Evolutionary conservation across 495 filamentous ascomycete genomes (phyloP).

Genomic region (Penicillium taxi): DNA sequence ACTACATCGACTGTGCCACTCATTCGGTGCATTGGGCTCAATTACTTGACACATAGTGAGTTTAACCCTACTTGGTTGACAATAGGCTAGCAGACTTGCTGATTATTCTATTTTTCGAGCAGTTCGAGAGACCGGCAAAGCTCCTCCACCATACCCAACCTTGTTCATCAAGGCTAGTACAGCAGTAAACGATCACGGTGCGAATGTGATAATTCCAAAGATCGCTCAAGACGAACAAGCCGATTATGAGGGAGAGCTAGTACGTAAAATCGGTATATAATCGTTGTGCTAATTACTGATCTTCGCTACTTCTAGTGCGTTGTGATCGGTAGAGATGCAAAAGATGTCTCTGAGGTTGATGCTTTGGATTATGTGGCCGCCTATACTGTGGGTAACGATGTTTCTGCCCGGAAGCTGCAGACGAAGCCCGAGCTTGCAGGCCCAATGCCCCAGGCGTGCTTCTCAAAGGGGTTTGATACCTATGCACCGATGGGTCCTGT

Average conservation of each 20-base stretch:
- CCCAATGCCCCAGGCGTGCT: slow-evolving; percentile 62
- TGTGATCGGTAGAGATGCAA: slow-evolving; percentile 38
- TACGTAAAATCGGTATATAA: too few species aligned
- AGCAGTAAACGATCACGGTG: slow-evolving; percentile 33
- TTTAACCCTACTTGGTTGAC: neutral
- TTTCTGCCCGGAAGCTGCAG: slow-evolving; percentile 42
- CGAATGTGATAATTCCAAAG: slow-evolving; percentile 36
- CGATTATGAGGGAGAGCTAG: slow-evolving; percentile 49
- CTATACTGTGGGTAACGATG: slow-evolving; percentile 44
- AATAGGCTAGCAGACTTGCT: neutral
- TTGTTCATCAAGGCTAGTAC: slow-evolving; percentile 46
- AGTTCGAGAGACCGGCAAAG: slow-evolving; percentile 44
- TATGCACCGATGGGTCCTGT: slow-evolving; percentile 64
- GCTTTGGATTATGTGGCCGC: slow-evolving; percentile 42
- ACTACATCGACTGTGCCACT: slow-evolving; percentile 30
- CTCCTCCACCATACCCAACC: slow-evolving; percentile 40
- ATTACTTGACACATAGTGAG: slow-evolving; percentile 35
- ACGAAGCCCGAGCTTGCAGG: slow-evolving; percentile 42
- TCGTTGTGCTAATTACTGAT: too few species aligned
- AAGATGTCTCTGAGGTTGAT: slow-evolving; percentile 32
- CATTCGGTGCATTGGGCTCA: slow-evolving; percentile 33
- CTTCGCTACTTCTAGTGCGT: slow-evolving; percentile 16
- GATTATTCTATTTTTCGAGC: neutral
- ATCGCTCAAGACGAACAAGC: slow-evolving; percentile 43
- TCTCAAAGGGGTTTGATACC: slow-evolving; percentile 71